Evolutionary conservation across 2,329 filamentous ascomycete genomes (phyloP).

Genomic region (Fonsecaea multimorphosa): DNA sequence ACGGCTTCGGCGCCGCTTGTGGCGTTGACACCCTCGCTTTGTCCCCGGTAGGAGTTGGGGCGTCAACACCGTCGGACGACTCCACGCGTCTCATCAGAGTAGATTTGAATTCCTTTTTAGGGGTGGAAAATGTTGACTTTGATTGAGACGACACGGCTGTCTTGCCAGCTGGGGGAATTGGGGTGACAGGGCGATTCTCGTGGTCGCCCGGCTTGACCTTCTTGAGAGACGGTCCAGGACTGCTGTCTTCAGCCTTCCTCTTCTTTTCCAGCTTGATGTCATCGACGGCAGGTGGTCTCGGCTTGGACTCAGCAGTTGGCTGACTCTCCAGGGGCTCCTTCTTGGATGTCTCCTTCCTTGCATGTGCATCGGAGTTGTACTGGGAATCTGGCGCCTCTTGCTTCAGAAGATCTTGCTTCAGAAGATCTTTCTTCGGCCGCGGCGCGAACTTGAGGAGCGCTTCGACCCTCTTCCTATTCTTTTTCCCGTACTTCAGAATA

Average conservation of each 20-base stretch:
- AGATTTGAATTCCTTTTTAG: slow-evolving; percentile 51
- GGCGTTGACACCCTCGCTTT: slow-evolving; percentile 42
- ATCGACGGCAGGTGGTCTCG: slow-evolving; percentile 17
- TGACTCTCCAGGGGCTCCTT: slow-evolving; percentile 32
- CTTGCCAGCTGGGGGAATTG: slow-evolving; percentile 45
- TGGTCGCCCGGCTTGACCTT: slow-evolving; percentile 40
- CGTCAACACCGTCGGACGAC: slow-evolving; percentile 46
- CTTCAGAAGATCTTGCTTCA: slow-evolving; percentile 32
- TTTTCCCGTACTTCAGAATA: slow-evolving; percentile 59
- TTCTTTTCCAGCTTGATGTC: slow-evolving; percentile 34
- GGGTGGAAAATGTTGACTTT: slow-evolving; percentile 47
- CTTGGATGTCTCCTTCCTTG: slow-evolving; percentile 31
- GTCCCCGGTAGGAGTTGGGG: slow-evolving; percentile 47
- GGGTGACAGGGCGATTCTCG: slow-evolving; percentile 45
- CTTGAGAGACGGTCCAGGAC: slow-evolving; percentile 34
- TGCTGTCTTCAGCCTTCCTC: slow-evolving; percentile 30
- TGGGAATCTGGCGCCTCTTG: slow-evolving; percentile 19
- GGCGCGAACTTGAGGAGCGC: slow-evolving; percentile 52
- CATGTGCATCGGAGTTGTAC: slow-evolving; percentile 7
- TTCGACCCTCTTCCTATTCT: slow-evolving; percentile 56
- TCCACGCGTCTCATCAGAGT: slow-evolving; percentile 49
- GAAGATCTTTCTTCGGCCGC: slow-evolving; percentile 34
- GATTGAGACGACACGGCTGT: slow-evolving; percentile 42
- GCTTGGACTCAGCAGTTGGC: slow-evolving; percentile 30
- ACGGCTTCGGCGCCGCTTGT: slow-evolving; percentile 32